Percentiles rank a stretch among this genome's conserved stretches.
These are phyloP conservation scores for Elaeis guineensis DNA, from an alignment of 176 grass and related monocot species.

Conservation along the genomic window DNA sequence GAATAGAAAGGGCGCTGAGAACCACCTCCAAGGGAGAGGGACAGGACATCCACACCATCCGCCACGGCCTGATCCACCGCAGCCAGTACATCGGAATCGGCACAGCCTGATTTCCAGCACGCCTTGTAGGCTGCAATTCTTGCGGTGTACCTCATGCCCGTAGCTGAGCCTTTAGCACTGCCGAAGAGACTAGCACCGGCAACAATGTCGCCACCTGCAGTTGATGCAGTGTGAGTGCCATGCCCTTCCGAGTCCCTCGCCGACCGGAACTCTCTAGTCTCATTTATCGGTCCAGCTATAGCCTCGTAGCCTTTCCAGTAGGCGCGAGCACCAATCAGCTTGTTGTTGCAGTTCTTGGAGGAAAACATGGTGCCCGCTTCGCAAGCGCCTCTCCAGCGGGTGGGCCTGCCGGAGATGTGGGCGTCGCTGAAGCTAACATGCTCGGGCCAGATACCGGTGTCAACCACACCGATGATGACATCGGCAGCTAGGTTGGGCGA, in stretches of 20 bases:
- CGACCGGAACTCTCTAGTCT: slow-evolving; percentile 4
- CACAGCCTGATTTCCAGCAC: neutral
- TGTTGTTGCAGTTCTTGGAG: slow-evolving; percentile 3
- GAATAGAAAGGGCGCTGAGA: neutral
- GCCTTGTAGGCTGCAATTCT: slow-evolving; percentile 14
- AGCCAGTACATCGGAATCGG: slow-evolving; percentile 3
- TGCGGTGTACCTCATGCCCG: neutral
- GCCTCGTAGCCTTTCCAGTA: slow-evolving; percentile 13
- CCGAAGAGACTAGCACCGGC: neutral
- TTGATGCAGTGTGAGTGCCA: slow-evolving; percentile 18
- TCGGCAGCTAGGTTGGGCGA: neutral
- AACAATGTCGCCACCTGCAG: slow-evolving; percentile 4
- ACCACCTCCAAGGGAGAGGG: slow-evolving; percentile 8
- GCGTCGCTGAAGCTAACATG: slow-evolving; percentile 3
- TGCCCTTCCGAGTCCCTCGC: slow-evolving; percentile 4
- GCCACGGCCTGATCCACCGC: slow-evolving; percentile 6
- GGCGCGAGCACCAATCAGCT: slow-evolving; percentile 10
- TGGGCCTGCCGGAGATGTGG: neutral
- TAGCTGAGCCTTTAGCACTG: slow-evolving; percentile 1
- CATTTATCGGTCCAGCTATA: neutral
- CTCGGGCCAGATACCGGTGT: slow-evolving; percentile 12
- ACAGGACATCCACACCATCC: slow-evolving; percentile 17
- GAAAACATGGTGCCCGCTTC: slow-evolving; percentile 1
- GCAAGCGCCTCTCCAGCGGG: slow-evolving; percentile 7
- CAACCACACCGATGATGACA: slow-evolving; percentile 3